Evolutionary conservation across 1,284 basidiomycete species (phyloP).

Genomic region (Pyrrhoderma lamaoense): DNA sequence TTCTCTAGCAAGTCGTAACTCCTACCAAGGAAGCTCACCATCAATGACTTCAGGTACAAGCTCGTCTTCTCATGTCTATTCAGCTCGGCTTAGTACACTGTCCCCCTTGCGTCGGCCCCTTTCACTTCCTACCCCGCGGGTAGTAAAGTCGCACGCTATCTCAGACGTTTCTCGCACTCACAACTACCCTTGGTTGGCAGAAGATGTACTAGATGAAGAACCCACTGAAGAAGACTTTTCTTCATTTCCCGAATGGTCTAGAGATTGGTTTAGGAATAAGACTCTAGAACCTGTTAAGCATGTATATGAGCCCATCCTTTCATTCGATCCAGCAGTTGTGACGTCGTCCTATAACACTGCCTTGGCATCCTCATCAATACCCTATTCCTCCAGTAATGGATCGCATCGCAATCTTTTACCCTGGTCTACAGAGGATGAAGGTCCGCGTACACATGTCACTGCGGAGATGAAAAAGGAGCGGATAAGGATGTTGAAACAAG

Average conservation of each 20-base stretch:
- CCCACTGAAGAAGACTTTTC: conserved; percentile 39
- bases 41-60: conserved; percentile 42
- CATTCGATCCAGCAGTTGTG: conserved; percentile 25
- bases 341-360: conserved; percentile 32
- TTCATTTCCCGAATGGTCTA: conserved; percentile 54
- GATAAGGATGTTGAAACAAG: conserved; percentile 59
- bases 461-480: conserved; percentile 54
- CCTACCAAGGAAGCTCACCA: conserved; percentile 30
- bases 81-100: conserved; percentile 25
- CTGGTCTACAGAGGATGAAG: conserved; percentile 22
- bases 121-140: conserved; percentile 35
- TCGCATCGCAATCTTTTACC: conserved; percentile 26
- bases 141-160: neutral
- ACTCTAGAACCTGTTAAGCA: conserved; percentile 21
- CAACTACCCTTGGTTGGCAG: conserved; percentile 19
- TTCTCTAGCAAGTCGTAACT: conserved; percentile 33
- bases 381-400: conserved; percentile 35
- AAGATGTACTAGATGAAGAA: conserved; percentile 21
- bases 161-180: conserved; percentile 9
- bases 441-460: conserved; percentile 35
- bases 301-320: conserved; percentile 24
- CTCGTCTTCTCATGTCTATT: conserved; percentile 32
- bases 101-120: conserved; percentile 33
- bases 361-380: conserved; percentile 19
- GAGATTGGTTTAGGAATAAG: conserved; percentile 42